phyloP scores from a whole-genome alignment of 768 basidiomycete genomes.

The Macrocybe gigantea region DNA sequence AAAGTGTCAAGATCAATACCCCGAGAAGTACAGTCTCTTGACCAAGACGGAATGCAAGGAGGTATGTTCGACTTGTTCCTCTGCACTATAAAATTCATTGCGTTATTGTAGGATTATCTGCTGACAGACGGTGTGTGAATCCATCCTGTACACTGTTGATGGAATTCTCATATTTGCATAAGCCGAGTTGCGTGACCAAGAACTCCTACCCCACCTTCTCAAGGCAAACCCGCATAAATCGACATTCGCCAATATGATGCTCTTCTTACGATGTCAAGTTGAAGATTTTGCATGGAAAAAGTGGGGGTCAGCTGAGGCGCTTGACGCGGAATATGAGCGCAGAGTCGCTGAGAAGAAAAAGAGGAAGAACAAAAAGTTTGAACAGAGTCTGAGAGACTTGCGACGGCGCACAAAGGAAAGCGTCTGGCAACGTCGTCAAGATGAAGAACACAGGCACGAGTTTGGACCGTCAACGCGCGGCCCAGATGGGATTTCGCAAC shows the following conservation, averaged over 20 bases:
- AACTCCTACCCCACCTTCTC: slow-evolving; percentile 74
- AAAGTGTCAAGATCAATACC: slow-evolving; percentile 81
- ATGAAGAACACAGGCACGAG: slow-evolving; percentile 63
- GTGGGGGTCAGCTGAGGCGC: slow-evolving; percentile 90
- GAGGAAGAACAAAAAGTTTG: slow-evolving; percentile 79
- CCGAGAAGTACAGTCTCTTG: slow-evolving; percentile 89
- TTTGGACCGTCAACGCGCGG: slow-evolving; percentile 59
- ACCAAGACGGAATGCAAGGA: slow-evolving; percentile 99
- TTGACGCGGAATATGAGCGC: slow-evolving; percentile 83
- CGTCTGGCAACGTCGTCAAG: slow-evolving; percentile 12
- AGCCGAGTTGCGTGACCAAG: slow-evolving; percentile 93
- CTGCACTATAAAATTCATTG: background rate
- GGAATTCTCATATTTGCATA: slow-evolving; percentile 5
- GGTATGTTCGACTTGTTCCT: slow-evolving; percentile 32
- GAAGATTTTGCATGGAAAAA: slow-evolving; percentile 98
- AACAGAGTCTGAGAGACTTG: slow-evolving; percentile 73
- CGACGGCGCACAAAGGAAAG: slow-evolving; percentile 19
- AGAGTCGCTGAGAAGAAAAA: slow-evolving; percentile 17
- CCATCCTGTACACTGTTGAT: background rate
- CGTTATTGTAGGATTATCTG: slow-evolving; percentile 71
- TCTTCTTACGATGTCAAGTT: slow-evolving; percentile 89
- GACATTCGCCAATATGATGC: slow-evolving; percentile 99
- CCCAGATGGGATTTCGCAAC: slow-evolving; percentile 50
- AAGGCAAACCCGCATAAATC: slow-evolving; percentile 94
- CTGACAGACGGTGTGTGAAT: slow-evolving; percentile 76